These are phyloP conservation scores for Lachnellula cervina DNA, from an alignment of 2,329 filamentous ascomycete species.

Conservation along the genomic window DNA sequence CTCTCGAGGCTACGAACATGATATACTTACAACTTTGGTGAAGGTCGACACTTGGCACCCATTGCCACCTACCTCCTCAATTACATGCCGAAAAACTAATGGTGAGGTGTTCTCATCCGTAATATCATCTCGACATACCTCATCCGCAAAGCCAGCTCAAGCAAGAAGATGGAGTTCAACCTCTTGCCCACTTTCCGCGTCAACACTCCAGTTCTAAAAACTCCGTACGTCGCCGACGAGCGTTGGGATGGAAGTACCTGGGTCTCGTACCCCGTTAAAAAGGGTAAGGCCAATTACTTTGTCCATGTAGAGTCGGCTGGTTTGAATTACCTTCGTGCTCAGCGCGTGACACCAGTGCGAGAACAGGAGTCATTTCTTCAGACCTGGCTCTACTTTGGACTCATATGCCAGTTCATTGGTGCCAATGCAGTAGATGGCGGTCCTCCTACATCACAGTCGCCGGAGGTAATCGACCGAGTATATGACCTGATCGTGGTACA, in stretches of 20 bases:
- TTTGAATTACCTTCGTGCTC: conserved; percentile 2
- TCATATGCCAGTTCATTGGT: conserved; percentile 29
- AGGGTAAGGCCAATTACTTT: conserved; percentile 10
- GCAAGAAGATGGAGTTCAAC: conserved; percentile 5
- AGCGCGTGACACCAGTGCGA: conserved; percentile 15
- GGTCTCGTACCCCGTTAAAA: conserved; percentile 22
- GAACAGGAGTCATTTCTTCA: conserved; percentile 29
- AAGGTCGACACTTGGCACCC: too few species aligned
- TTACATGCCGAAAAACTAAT: neutral
- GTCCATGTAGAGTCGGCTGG: neutral
- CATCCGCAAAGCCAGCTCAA: neutral
- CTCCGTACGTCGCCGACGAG: conserved; percentile 23
- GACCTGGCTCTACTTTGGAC: conserved; percentile 34
- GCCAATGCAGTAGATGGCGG: conserved; percentile 2
- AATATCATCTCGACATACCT: neutral
- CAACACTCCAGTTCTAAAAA: conserved; percentile 15
- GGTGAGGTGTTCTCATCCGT: neutral
- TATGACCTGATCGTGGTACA: conserved; percentile 2
- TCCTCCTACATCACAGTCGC: neutral
- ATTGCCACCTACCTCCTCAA: too few species aligned
- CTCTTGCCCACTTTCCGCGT: conserved; percentile 7
- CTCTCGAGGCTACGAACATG: too few species aligned
- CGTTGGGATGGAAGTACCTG: conserved; percentile 29
- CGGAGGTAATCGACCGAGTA: neutral
- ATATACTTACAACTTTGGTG: too few species aligned